phyloP scores from a whole-genome alignment of 352 stramenopile genomes.

The Pythium periplocum region DNA sequence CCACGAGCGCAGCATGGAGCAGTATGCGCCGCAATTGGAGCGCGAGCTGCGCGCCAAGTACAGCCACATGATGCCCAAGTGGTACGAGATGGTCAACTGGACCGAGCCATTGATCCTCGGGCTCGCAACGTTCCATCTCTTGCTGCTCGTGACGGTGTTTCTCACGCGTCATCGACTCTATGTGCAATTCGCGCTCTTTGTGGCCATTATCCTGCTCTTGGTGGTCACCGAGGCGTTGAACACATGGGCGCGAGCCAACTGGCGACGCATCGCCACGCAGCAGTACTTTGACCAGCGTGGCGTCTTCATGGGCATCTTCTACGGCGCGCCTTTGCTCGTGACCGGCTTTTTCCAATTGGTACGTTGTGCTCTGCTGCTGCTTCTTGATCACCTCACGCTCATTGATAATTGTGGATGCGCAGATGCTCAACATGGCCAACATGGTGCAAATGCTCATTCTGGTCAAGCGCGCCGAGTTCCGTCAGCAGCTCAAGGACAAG shows the following conservation, averaged over 20 bases:
- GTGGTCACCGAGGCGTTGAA: slow-evolving; percentile 62
- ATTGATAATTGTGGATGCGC: not conserved
- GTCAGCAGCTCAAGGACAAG: slow-evolving; percentile 39
- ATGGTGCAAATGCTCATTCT: slow-evolving; percentile 78
- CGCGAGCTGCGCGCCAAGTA: slow-evolving; percentile 69
- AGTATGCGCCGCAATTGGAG: slow-evolving; percentile 53
- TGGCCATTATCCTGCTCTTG: slow-evolving; percentile 53
- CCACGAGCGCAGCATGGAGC: slow-evolving; percentile 32
- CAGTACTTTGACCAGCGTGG: slow-evolving; percentile 79
- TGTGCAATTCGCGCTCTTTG: slow-evolving; percentile 60
- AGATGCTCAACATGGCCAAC: slow-evolving; percentile 74
- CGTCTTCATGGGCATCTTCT: slow-evolving; percentile 84
- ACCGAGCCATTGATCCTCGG: slow-evolving; percentile 64
- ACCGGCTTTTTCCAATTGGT: slow-evolving; percentile 77
- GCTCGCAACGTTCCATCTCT: slow-evolving; percentile 43
- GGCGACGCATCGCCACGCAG: slow-evolving; percentile 62
- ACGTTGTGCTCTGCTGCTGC: slow-evolving; percentile 1
- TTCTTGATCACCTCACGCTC: not conserved
- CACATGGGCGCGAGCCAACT: slow-evolving; percentile 49
- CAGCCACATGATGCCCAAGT: slow-evolving; percentile 66
- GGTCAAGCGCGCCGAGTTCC: slow-evolving; percentile 68
- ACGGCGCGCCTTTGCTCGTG: slow-evolving; percentile 64
- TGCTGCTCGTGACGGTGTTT: slow-evolving; percentile 49
- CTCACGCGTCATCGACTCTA: slow-evolving; percentile 49
- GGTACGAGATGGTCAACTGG: slow-evolving; percentile 84